Evolutionary conservation across 2,329 filamentous ascomycete species (phyloP).

Genomic region (Fusarium lyarnte): DNA sequence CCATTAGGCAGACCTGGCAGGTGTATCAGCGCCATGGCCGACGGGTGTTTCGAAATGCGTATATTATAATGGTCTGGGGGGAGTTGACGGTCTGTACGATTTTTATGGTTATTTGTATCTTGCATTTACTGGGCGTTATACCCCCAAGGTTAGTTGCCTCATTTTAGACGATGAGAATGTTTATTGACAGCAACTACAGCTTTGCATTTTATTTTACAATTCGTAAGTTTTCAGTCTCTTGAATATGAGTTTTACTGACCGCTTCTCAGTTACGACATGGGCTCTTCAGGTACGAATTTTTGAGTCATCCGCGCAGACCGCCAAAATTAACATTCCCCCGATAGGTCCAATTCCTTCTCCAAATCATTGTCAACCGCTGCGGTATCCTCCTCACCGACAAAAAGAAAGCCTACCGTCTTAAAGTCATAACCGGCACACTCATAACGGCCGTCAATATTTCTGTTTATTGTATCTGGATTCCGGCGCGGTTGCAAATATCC

Average conservation of each 20-base stretch:
- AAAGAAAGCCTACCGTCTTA: conserved; percentile 28
- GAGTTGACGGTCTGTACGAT: conserved; percentile 54
- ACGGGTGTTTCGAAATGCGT: conserved; percentile 50
- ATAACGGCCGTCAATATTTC: conserved; percentile 43
- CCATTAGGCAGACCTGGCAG: conserved; percentile 48
- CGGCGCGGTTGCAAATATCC: conserved; percentile 38
- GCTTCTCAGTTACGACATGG: conserved; percentile 38
- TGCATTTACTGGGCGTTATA: conserved; percentile 39
- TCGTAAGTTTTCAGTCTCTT: conserved; percentile 16
- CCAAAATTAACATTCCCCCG: background rate
- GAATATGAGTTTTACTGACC: background rate
- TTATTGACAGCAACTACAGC: conserved; percentile 25
- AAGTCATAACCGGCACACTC: conserved; percentile 29
- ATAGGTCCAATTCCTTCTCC: conserved; percentile 39
- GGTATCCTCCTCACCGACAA: conserved; percentile 37
- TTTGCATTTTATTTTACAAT: conserved; percentile 45
- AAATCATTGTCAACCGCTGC: conserved; percentile 44
- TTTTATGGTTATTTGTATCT: conserved; percentile 51
- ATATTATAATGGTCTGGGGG: conserved; percentile 60
- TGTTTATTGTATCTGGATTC: conserved; percentile 43
- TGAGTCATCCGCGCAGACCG: background rate
- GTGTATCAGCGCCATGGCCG: conserved; percentile 47
- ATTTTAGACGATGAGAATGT: rapidly evolving
- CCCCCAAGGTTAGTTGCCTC: conserved; percentile 36
- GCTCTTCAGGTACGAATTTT: conserved; percentile 36